Base-by-base conservation (phyloP, 805 yeast species). In the Lachancea mirantina region DNA sequence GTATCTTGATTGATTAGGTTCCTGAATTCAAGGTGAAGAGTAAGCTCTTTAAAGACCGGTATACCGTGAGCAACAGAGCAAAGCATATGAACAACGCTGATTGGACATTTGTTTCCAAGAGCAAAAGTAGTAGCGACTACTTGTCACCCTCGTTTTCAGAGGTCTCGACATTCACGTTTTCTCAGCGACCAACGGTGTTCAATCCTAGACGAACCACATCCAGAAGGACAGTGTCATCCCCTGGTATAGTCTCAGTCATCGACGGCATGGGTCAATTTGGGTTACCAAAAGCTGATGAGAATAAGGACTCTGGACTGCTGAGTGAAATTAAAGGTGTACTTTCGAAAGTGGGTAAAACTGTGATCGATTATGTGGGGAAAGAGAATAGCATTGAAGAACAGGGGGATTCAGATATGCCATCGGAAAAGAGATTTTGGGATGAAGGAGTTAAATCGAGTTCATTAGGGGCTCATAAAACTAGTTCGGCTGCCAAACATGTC, bases 161-260 rank as follows among this genome's bases (percentile, higher is more conserved):
- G 7, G 29, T 50, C 22, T 42, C 53, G 13, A 42, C 46, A 6
- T 43, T 45, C 16, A 42, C 45, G 20, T 41, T 46, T 20, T 25
- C 46, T 9, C 38, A 36, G 29, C 42, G 38, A 13, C 41, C 43
- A 11, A 41, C 48, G 2, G 40, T 47, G 17, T 47, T 48, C 36
- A 39, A 38, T 29, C 38, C 48, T 15, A 42, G 40, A 29, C 47
- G 55, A 37, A 38, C 38, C 8, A 35, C 43, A 40, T n/a, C n/a
- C n/a, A 31, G 21, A 19, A 31, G 19, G 24, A 25, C 13, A 7
- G 3, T 14, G n/a, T 14, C 18, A 4, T 14, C 11, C 4, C 26
- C 6, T 5, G 11, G 19, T 4, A 6, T 8, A 6, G 3, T 13
- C 10, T n/a, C 10, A 14, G 18, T 6, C 6, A 11, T 10, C 14